phyloP scores from a whole-genome alignment of 176 grass and related monocot species.

The Poa annua region DNA sequence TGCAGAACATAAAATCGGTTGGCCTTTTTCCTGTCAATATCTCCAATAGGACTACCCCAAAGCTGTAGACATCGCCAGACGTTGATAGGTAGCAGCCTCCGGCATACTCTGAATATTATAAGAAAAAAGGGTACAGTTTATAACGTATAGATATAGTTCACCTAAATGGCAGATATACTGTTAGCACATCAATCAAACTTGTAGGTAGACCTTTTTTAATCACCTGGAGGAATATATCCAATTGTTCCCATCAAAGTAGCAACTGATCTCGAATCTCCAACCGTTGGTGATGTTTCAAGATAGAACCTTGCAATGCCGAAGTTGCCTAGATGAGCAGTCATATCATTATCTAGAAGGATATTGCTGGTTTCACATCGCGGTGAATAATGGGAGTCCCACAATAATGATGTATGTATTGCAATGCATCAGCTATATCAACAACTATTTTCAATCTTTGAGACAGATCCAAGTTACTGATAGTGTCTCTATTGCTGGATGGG shows the following conservation, averaged over 20 bases:
- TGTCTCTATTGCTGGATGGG: background rate
- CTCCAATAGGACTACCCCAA: slow-evolving; percentile 21
- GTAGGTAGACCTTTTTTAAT: background rate
- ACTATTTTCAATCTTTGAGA: slow-evolving; percentile 54
- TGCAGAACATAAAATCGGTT: slow-evolving; percentile 27
- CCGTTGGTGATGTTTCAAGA: background rate
- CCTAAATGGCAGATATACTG: background rate
- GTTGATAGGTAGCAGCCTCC: slow-evolving; percentile 6
- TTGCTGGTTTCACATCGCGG: slow-evolving; percentile 62
- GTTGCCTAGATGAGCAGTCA: slow-evolving; percentile 50
- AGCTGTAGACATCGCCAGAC: slow-evolving; percentile 39
- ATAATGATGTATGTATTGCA: slow-evolving; percentile 59
- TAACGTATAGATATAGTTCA: background rate
- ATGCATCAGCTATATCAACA: slow-evolving; percentile 49
- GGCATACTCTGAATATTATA: slow-evolving; percentile 18
- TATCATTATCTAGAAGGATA: slow-evolving; percentile 49
- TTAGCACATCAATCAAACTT: background rate
- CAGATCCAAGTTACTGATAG: background rate
- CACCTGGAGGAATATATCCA: slow-evolving; percentile 65
- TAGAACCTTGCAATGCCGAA: slow-evolving; percentile 58
- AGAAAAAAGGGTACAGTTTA: background rate
- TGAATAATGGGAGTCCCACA: slow-evolving; percentile 46
- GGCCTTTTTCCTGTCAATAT: slow-evolving; percentile 29
- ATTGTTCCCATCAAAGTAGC: slow-evolving; percentile 46
- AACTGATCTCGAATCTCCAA: background rate